Base-by-base conservation (phyloP, 2,329 filamentous ascomycete species). In the Penicillium sp. region DNA sequence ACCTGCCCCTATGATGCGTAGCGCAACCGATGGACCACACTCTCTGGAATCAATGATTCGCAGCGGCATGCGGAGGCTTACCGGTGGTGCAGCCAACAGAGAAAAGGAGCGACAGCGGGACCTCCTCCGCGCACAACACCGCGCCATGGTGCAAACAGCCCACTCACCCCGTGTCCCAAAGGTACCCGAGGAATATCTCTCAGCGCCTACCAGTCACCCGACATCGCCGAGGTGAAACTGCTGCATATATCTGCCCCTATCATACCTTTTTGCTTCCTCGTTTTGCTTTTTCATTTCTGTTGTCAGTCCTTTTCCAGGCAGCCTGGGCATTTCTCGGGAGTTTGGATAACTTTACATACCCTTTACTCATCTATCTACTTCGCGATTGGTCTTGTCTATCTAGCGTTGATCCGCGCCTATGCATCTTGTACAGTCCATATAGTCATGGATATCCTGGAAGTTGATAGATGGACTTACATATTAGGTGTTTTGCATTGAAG, bases 131-230 rank as follows among this genome's bases (percentile, higher is more conserved):
- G 71, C 74, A 36, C 76, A 77, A 38, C 73, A 80, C 37, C 74
- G 76, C 19, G 72, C 75, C 25, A 59, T 73, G 37, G 64, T 61
- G 22, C 72, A 76, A 56, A 69, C 73, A 36, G 67, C 73, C 40
- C 69, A 69, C 48, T 77, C 74, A 37, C 74, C 75, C 9, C 70
- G 75, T 19, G 77, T 80, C 11, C 78, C 78, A 4, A 78, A 77
- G 57, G 77, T 80, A 8, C 78, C 78, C 0, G 64, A 73, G 41
- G 78, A 78, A 52, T 80, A 78, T 65, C 71, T 80, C 38, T 65
- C 68, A 12, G 73, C 71, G 6, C 62, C 70, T 30, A 64, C 62
- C 22, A 74, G 71, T 50, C 72, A 73, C 47, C 72, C 71, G 19
- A 60, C 70, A 9, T 74, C 72, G 4, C 72, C 71, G 11, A 67